Evolutionary conservation across 2,329 filamentous ascomycete species (phyloP), one percentile per base, ranked within the genome.

Genomic region (Macrophomina tecta): DNA sequence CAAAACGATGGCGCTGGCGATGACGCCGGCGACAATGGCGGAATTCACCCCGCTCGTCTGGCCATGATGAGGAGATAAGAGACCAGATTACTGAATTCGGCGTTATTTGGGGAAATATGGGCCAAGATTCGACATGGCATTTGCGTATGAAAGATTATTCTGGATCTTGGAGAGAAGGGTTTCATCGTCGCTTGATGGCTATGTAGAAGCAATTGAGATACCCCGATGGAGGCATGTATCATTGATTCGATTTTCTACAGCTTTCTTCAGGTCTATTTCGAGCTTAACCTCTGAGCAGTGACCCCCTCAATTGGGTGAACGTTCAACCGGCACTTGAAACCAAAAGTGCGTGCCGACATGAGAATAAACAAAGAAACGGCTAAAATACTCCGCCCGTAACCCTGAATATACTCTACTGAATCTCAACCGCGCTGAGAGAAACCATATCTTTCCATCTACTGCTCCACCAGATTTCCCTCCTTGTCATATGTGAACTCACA

Each of bases 41-140:
- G 75, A n/a, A 80, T 80, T 16, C 77, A 80, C 68, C 78, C 78
- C 8, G 74, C 73, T 40, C 69, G 78, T 69, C 69, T 79, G 64
- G 77, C 77, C 12, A 75, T 76, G 77, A 74, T 80, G 75, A 68
- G 71, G 32, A 52, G 65, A 38, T 66, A 52, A 32, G 5, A 40
- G 52, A 4, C 53, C 36, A 30, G 6, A 18, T 45, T 55, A 9
- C 7, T 38, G 6, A 12, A 8, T 55, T 34, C 23, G 23, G n/a
- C n/a, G n/a, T 16, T 16, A 11, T 38, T n/a, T 56, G 52, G 52
- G 3, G 16, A n/a, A 38, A 49, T 6, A 11, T 53, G 49, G 30
- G 30, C 8, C n/a, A 46, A 61, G 38, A 61, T 9, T 18, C 3
- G 16, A 38, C 8, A 6, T 38, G 32, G 40, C 9, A 18, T 14